A percentile compares a stretch with the other conserved stretches of the same genome.
Evolutionary conservation across 345 rosid species (phyloP).

Genomic region (Durio zibethinus): DNA sequence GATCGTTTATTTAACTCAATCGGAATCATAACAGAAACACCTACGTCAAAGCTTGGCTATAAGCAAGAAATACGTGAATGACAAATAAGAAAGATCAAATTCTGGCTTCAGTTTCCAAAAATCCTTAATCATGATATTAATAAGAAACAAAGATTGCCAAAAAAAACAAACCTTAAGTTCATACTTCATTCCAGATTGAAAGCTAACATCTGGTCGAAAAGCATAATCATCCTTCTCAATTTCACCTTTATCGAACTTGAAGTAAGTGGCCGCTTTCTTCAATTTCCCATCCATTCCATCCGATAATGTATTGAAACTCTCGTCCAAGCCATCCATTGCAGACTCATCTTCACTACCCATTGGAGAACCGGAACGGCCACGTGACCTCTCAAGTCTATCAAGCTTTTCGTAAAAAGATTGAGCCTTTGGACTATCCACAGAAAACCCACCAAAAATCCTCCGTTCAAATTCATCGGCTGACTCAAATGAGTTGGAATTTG

Average conservation of each 20-base stretch:
- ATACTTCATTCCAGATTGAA: slow-evolving; percentile 25
- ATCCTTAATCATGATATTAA: not conserved
- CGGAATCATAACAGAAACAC: not conserved
- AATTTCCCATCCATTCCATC: slow-evolving; percentile 55
- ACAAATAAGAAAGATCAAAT: not conserved
- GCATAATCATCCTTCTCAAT: slow-evolving; percentile 26
- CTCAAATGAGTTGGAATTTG: slow-evolving; percentile 22
- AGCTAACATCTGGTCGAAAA: slow-evolving; percentile 41
- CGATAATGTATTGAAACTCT: slow-evolving; percentile 24
- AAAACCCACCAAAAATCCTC: slow-evolving; percentile 34
- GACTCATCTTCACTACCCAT: not conserved
- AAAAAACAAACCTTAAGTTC: slow-evolving; percentile 33
- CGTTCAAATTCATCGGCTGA: slow-evolving; percentile 38
- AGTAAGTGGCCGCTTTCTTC: slow-evolving; percentile 36
- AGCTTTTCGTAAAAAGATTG: slow-evolving; percentile 36
- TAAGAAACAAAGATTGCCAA: not conserved
- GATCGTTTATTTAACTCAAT: not conserved
- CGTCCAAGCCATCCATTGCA: slow-evolving; percentile 19
- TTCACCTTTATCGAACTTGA: slow-evolving; percentile 36
- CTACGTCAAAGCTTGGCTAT: not conserved
- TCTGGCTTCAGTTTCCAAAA: not conserved
- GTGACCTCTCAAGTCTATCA: slow-evolving; percentile 26
- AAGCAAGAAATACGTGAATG: not conserved
- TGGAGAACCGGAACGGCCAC: slow-evolving; percentile 11
- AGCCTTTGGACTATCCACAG: slow-evolving; percentile 21